These are phyloP conservation scores for Apiospora marii DNA, from an alignment of 2,329 filamentous ascomycete species.

Conservation along the genomic window DNA sequence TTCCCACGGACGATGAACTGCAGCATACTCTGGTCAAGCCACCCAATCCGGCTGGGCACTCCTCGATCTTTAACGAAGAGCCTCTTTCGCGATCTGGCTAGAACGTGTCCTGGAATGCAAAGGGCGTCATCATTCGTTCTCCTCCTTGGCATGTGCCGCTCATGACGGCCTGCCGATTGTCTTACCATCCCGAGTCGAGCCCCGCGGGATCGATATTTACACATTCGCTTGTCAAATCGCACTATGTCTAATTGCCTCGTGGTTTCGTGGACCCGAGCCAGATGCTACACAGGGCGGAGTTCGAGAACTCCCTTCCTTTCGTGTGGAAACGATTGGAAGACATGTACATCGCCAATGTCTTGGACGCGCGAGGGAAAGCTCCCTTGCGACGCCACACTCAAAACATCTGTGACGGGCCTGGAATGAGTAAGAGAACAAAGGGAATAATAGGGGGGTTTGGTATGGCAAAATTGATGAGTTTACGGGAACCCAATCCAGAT, in stretches of 20 bases:
- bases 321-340: background rate
- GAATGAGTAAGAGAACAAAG: background rate
- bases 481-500: background rate
- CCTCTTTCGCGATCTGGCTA: background rate
- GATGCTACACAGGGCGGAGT: background rate
- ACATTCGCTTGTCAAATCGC: constrained; percentile 5
- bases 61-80: background rate
- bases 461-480: background rate
- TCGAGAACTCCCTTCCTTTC: background rate
- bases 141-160: background rate
- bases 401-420: background rate
- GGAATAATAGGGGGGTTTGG: background rate
- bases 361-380: background rate
- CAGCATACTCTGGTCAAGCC: background rate
- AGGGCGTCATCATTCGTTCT: background rate
- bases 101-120: background rate
- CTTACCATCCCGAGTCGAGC: background rate
- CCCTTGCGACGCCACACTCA: background rate
- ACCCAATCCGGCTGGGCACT: background rate
- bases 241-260: constrained; percentile 7
- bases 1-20: no score
- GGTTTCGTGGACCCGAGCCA: background rate
- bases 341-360: background rate
- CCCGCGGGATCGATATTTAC: background rate
- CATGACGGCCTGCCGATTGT: background rate